Evolutionary conservation across 1,139 yeast species (phyloP).

Genomic region (Debaryomyces sp.): DNA sequence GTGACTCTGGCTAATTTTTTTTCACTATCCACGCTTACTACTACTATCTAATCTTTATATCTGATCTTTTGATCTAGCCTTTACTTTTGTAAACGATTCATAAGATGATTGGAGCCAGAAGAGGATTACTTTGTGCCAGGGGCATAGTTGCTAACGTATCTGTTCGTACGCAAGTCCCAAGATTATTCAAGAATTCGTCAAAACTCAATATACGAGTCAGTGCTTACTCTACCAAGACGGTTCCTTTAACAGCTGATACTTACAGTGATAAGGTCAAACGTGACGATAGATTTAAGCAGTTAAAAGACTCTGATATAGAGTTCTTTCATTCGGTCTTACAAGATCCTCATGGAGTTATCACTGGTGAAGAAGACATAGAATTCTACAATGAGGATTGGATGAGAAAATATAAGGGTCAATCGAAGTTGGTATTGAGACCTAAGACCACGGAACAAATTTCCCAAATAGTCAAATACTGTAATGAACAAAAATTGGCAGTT

Average conservation of each 20-base stretch:
- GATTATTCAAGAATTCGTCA: constrained; percentile 1
- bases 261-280: constrained; percentile 58
- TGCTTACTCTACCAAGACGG: constrained; percentile 40
- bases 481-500: constrained; percentile 74
- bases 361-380: constrained; percentile 63
- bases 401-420: constrained; percentile 91
- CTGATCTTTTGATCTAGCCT: neutral
- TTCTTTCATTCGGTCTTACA: constrained; percentile 61
- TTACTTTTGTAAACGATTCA: neutral
- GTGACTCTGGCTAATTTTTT: constrained; percentile 3
- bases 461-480: constrained; percentile 77
- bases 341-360: constrained; percentile 49
- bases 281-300: constrained; percentile 43
- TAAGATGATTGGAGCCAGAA: constrained; percentile 1
- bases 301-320: constrained; percentile 60
- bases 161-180: constrained; percentile 2
- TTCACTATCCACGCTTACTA: neutral
- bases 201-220: neutral
- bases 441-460: constrained; percentile 80
- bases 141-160: neutral
- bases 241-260: constrained; percentile 63
- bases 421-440: constrained; percentile 82
- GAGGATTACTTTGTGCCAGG: neutral
- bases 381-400: constrained; percentile 93
- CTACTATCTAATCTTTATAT: neutral